phyloP scores from a whole-genome alignment of 2,329 filamentous ascomycete genomes.

The Botryosphaeria agaves region DNA sequence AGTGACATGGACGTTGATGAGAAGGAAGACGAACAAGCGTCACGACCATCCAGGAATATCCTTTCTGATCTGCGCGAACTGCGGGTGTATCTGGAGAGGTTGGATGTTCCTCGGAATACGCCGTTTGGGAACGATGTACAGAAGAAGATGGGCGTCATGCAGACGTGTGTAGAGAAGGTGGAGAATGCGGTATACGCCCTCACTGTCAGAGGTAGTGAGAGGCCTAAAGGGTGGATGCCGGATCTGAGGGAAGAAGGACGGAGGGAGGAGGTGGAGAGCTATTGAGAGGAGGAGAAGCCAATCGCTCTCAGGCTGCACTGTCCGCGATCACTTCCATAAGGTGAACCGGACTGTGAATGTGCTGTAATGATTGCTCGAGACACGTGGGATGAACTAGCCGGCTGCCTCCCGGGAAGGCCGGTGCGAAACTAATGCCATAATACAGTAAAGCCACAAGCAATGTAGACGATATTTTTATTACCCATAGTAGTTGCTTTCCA shows the following conservation, averaged over 20 bases:
- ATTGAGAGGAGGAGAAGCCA: background rate
- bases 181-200: constrained; percentile 81
- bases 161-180: constrained; percentile 80
- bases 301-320: too few species aligned
- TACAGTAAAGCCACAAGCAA: too few species aligned
- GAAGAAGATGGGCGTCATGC: constrained; percentile 76
- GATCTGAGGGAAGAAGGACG: constrained; percentile 43
- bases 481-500: too few species aligned
- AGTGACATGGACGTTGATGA: constrained; percentile 18
- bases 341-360: too few species aligned
- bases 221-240: constrained; percentile 83
- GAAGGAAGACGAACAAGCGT: constrained; percentile 8
- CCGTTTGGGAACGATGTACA: constrained; percentile 45
- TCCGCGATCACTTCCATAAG: too few species aligned
- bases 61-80: constrained; percentile 67
- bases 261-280: constrained; percentile 11
- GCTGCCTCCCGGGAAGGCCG: too few species aligned
- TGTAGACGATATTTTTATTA: too few species aligned
- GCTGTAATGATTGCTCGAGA: too few species aligned
- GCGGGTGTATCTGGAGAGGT: constrained; percentile 56
- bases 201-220: constrained; percentile 69
- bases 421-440: too few species aligned
- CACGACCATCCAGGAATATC: constrained; percentile 40
- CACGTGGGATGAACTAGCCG: too few species aligned
- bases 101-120: constrained; percentile 39